phyloP scores from a whole-genome alignment of 148 eudicot species.

The Drosera capensis region DNA sequence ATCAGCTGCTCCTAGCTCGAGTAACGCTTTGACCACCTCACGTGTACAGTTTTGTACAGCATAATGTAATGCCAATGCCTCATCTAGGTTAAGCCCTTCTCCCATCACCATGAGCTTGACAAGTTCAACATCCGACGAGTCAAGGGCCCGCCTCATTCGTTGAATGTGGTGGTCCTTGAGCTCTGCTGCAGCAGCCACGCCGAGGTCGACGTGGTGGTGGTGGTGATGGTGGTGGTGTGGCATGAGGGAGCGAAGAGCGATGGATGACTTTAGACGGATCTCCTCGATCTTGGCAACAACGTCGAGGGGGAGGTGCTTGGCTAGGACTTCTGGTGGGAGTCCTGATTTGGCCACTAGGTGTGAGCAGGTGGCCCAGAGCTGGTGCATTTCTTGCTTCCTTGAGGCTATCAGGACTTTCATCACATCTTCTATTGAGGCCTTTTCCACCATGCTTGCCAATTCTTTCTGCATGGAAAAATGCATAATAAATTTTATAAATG shows the following conservation, averaged over 20 bases:
- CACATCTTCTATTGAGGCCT: constrained; percentile 95
- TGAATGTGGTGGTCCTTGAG: constrained; percentile 76
- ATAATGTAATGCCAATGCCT: constrained; percentile 73
- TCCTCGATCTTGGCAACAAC: constrained; percentile 72
- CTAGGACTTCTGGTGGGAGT: constrained; percentile 70
- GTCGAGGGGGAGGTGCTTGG: constrained; percentile 86
- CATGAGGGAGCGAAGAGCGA: constrained; percentile 37
- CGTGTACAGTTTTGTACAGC: constrained; percentile 75
- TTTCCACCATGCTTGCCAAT: constrained; percentile 76
- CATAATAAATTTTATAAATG: background rate
- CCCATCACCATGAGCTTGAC: constrained; percentile 98
- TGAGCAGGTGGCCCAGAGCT: constrained; percentile 89
- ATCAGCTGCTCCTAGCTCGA: constrained; percentile 81
- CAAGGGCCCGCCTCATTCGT: constrained; percentile 81
- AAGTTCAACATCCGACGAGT: constrained; percentile 87
- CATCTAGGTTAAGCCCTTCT: constrained; percentile 80
- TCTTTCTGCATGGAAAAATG: constrained; percentile 47
- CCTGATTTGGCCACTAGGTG: constrained; percentile 82
- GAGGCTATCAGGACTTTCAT: constrained; percentile 91
- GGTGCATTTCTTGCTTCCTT: constrained; percentile 89
- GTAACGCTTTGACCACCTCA: constrained; percentile 82
- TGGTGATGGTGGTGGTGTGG: constrained; percentile 41
- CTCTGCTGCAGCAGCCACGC: constrained; percentile 22
- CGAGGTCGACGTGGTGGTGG: constrained; percentile 22
- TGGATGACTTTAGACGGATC: constrained; percentile 56